These are phyloP conservation scores for Mediolabrus comicus DNA, from an alignment of 108 stramenopile species.

Conservation along the genomic window DNA sequence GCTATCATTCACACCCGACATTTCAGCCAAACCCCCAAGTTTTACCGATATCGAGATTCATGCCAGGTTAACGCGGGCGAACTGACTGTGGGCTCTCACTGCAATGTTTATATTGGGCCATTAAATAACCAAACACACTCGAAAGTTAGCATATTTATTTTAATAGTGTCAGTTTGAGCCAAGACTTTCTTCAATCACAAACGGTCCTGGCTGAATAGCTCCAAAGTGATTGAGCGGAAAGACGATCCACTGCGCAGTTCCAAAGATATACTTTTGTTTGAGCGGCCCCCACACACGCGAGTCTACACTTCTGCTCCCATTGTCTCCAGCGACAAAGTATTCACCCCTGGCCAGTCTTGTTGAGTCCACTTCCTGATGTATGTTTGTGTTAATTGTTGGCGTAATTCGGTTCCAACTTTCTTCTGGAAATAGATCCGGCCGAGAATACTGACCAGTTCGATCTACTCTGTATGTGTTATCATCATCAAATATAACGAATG, in stretches of 20 bases:
- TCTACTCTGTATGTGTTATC: slow-evolving; percentile 44
- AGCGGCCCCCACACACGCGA: slow-evolving; percentile 66
- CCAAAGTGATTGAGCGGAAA: slow-evolving; percentile 54
- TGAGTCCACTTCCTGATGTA: not conserved
- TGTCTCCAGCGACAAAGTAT: slow-evolving; percentile 69
- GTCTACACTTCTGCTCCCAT: slow-evolving; percentile 61
- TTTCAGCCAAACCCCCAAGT: too few species aligned
- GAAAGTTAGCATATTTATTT: not conserved
- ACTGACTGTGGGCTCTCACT: too few species aligned
- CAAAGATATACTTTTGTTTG: slow-evolving; percentile 51
- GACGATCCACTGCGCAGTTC: slow-evolving; percentile 52
- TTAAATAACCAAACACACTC: too few species aligned
- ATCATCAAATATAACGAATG: slow-evolving; percentile 36
- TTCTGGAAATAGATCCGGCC: slow-evolving; percentile 52
- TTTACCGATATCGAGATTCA: too few species aligned
- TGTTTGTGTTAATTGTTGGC: slow-evolving; percentile 25
- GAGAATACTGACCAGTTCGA: slow-evolving; percentile 44
- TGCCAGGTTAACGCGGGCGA: too few species aligned
- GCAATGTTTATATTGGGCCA: too few species aligned
- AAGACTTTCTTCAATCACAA: not conserved
- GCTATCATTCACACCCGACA: too few species aligned
- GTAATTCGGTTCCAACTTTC: slow-evolving; percentile 56
- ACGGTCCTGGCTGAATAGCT: slow-evolving; percentile 28
- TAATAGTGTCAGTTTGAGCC: not conserved
- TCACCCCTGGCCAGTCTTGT: slow-evolving; percentile 26